Percentiles rank a stretch among this genome's conserved stretches.
These are phyloP conservation scores for Falciphora oryzae DNA, from an alignment of 2,329 filamentous ascomycete species.

Conservation along the genomic window DNA sequence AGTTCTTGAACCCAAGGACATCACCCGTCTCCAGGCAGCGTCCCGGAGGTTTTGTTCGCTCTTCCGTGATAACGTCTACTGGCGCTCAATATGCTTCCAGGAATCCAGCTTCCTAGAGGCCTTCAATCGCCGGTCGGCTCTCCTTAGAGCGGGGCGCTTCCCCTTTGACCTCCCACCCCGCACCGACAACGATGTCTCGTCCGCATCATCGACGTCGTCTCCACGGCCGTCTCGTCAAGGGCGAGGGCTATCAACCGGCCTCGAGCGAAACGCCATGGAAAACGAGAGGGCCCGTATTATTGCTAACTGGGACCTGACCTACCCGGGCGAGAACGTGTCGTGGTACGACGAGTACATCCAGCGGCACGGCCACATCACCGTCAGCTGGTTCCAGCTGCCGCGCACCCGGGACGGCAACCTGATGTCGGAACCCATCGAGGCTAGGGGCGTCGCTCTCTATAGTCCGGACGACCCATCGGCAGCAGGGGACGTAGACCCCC, in stretches of 20 bases:
- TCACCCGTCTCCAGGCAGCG: constrained; percentile 63
- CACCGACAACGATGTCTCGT: not conserved
- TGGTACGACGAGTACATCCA: constrained; percentile 92
- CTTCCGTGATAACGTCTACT: constrained; percentile 68
- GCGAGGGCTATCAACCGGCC: not conserved
- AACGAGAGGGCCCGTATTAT: constrained; percentile 49
- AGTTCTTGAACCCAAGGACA: constrained; percentile 60
- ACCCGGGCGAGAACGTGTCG: constrained; percentile 62
- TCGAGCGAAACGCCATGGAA: not conserved
- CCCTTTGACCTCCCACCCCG: not conserved
- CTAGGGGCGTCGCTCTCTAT: constrained; percentile 67
- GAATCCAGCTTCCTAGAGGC: constrained; percentile 59
- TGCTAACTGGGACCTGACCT: constrained; percentile 79
- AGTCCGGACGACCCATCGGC: constrained; percentile 44
- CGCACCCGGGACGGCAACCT: constrained; percentile 30
- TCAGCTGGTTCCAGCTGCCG: constrained; percentile 72
- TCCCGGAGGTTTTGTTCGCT: constrained; percentile 60
- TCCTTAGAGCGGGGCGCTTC: not conserved
- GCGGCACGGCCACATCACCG: constrained; percentile 64
- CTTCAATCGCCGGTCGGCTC: constrained; percentile 28
- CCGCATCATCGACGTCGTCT: not conserved
- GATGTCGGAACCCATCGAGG: constrained; percentile 51
- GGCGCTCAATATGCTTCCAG: constrained; percentile 70
- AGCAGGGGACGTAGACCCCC: not conserved
- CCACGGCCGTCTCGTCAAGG: not conserved